Conservation (phyloP, 2,329 filamentous ascomycete genomes). For the Venturia pyrina region DNA sequence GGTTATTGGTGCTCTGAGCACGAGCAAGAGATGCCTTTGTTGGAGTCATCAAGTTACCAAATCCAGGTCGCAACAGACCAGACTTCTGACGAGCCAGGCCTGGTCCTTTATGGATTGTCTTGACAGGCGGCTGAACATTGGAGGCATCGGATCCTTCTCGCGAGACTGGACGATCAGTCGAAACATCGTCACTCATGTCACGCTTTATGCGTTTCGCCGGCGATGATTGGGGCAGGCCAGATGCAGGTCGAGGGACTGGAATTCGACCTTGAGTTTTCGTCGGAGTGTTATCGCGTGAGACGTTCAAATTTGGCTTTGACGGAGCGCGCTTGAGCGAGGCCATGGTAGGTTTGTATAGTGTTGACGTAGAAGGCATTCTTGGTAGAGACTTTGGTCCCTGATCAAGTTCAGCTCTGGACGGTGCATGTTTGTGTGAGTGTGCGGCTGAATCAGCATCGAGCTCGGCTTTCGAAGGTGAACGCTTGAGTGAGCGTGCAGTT, state of each 20-base stretch:
- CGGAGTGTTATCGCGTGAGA: background rate
- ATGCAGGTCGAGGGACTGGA: background rate
- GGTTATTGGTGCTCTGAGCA: conserved; percentile 43
- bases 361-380: background rate
- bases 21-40: conserved; percentile 66
- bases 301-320: conserved; percentile 39
- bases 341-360: conserved; percentile 16
- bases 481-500: conserved; percentile 38
- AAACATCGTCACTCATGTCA: conserved; percentile 57
- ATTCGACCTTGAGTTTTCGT: background rate
- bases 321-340: conserved; percentile 41
- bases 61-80: conserved; percentile 38
- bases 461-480: conserved; percentile 49
- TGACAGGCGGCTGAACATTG: conserved; percentile 29
- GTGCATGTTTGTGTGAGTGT: conserved; percentile 26
- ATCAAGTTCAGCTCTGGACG: conserved; percentile 27
- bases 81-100: conserved; percentile 29
- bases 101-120: conserved; percentile 38
- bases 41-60: conserved; percentile 54
- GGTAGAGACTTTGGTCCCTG: background rate
- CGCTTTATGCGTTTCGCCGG: conserved; percentile 52
- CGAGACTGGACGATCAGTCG: conserved; percentile 52
- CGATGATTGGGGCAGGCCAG: conserved; percentile 18
- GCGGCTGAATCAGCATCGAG: conserved; percentile 47
- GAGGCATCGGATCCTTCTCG: conserved; percentile 27